Evolutionary conservation across 345 rosid genomes (phyloP).

Genomic region (Linum usitatissimum): DNA sequence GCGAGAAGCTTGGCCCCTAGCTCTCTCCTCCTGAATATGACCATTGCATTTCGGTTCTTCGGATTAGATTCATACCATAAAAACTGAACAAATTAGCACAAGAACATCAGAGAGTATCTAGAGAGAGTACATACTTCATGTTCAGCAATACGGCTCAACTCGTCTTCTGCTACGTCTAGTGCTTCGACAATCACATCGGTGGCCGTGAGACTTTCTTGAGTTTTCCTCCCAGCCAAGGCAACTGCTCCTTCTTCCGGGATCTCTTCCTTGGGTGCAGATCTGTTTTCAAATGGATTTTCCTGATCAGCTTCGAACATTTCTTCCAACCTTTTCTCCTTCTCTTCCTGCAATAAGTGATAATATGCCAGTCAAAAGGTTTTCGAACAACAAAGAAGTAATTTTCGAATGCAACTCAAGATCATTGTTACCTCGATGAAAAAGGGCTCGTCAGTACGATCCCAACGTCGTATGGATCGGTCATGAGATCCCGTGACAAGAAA

Average conservation of each 20-base stretch:
- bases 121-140: conserved; percentile 41
- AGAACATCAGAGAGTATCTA: neutral
- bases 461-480: conserved; percentile 91
- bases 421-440: conserved; percentile 76
- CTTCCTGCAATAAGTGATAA: conserved; percentile 52
- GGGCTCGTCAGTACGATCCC: conserved; percentile 97
- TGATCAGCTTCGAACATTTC: conserved; percentile 84
- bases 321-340: conserved; percentile 88
- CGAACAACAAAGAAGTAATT: neutral
- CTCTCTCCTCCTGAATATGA: conserved; percentile 55
- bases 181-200: conserved; percentile 77
- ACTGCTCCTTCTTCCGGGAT: conserved; percentile 90
- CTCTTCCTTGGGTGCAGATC: conserved; percentile 52
- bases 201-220: conserved; percentile 62
- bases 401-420: neutral
- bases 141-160: conserved; percentile 47
- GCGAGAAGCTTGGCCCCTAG: conserved; percentile 37
- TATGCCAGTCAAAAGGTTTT: neutral
- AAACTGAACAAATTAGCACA: neutral
- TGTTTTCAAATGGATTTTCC: conserved; percentile 55
- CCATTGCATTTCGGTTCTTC: no score
- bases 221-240: conserved; percentile 76
- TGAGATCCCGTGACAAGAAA: conserved; percentile 95
- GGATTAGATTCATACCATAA: no score
- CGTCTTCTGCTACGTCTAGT: conserved; percentile 63